Percentiles rank a stretch among this genome's conserved stretches.
phyloP scores from a whole-genome alignment of 108 stramenopile genomes.

The Nannochloropsis gaditana region DNA sequence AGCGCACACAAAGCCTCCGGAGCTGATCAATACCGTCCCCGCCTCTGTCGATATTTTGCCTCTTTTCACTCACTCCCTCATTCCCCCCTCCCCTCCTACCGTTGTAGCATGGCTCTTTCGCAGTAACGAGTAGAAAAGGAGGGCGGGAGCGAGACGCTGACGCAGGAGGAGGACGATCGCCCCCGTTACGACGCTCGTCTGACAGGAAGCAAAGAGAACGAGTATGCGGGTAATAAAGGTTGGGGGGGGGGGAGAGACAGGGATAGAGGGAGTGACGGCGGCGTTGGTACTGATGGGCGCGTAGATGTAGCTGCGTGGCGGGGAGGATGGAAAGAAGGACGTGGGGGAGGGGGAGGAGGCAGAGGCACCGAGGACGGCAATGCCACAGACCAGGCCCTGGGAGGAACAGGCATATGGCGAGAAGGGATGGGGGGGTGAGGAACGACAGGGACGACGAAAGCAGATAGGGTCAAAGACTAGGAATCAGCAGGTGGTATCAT shows the following conservation, averaged over 20 bases:
- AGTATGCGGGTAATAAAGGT: not conserved
- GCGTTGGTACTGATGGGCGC: constrained; percentile 2
- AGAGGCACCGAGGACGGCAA: not conserved
- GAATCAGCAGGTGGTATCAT: not conserved
- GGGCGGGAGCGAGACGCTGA: not conserved
- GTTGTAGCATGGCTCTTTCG: not conserved
- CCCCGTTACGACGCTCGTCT: not conserved
- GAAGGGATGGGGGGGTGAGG: not conserved
- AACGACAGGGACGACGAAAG: not conserved
- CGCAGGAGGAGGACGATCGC: not conserved
- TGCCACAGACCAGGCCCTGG: not conserved
- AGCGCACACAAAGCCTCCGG: too few relatives aligned
- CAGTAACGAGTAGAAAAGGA: constrained; percentile 11
- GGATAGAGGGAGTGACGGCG: not conserved
- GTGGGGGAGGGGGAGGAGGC: constrained; percentile 13
- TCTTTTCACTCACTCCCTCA: not conserved
- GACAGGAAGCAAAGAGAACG: not conserved
- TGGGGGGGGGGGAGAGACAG: not conserved
- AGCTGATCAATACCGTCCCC: too few relatives aligned
- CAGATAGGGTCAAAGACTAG: not conserved
- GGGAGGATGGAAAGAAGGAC: not conserved
- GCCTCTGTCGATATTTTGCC: too few relatives aligned
- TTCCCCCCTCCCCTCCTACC: not conserved
- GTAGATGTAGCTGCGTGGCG: not conserved
- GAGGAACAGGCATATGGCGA: not conserved